These are phyloP conservation scores for Thymus mandschuricus DNA, from an alignment of 257 asterid genomes.

Conservation along the genomic window DNA sequence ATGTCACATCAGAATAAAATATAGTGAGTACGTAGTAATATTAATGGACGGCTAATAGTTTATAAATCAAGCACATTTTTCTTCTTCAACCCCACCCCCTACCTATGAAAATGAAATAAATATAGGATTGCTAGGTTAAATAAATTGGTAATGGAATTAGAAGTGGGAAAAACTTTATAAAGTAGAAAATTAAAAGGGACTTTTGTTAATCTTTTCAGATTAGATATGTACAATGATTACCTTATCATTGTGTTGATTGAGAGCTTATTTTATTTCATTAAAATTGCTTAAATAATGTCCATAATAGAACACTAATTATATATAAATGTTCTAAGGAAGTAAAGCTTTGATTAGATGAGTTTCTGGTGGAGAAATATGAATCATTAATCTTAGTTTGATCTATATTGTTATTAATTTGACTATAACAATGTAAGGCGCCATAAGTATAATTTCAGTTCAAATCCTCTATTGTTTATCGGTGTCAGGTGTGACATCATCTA, in stretches of 20 bases:
- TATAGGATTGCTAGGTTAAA: constrained; percentile 33
- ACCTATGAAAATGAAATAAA: constrained; percentile 17
- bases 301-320: constrained; percentile 1
- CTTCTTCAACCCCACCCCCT: not conserved
- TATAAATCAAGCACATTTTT: not conserved
- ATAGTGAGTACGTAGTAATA: too few species aligned
- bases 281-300: not conserved
- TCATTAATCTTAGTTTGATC: too few species aligned
- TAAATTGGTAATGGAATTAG: constrained; percentile 36
- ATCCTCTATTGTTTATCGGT: too few species aligned
- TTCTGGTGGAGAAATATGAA: too few species aligned
- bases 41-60: too few species aligned
- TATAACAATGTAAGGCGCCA: too few species aligned
- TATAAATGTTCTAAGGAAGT: not conserved
- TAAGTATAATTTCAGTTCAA: too few species aligned
- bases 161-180: constrained; percentile 40
- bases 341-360: not conserved
- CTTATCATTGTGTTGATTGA: constrained; percentile 37
- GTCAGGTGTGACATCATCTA: too few species aligned
- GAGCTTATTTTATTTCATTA: constrained; percentile 18
- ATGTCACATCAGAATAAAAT: too few species aligned
- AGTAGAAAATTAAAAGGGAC: constrained; percentile 30
- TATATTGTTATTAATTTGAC: too few species aligned
- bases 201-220: constrained; percentile 34
- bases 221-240: constrained; percentile 40